A percentile compares a stretch with the other conserved stretches of the same genome.
Conservation (phyloP, 331 rosid genomes). For the Telfairia occidentalis region DNA sequence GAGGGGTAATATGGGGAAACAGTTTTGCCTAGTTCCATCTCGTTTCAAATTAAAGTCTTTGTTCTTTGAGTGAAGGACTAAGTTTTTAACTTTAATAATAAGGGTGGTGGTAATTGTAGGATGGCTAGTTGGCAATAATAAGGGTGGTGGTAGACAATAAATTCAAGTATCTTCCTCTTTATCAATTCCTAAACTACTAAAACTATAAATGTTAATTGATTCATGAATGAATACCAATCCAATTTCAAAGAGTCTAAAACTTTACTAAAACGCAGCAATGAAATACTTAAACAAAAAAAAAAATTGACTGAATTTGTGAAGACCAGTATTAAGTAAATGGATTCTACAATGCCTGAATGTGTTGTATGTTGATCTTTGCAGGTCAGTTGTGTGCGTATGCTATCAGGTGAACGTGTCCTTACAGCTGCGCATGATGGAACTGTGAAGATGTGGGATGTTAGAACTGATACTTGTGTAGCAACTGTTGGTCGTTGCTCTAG, state of each 20-base stretch:
- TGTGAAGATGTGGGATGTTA: slow-evolving; percentile 98
- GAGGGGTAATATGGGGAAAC: background rate
- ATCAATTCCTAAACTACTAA: background rate
- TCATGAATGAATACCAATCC: background rate
- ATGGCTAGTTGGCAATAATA: no score
- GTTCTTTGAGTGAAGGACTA: background rate
- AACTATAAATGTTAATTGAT: background rate
- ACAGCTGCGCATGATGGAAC: slow-evolving; percentile 95
- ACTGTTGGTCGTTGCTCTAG: slow-evolving; percentile 97
- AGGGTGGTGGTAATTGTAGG: background rate
- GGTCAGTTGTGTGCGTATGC: slow-evolving; percentile 93
- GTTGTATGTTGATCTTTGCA: slow-evolving; percentile 27
- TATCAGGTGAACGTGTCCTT: slow-evolving; percentile 95
- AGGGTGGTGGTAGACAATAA: background rate
- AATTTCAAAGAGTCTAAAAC: background rate
- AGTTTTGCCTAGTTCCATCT: background rate
- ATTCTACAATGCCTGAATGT: slow-evolving; percentile 19
- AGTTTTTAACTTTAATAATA: background rate
- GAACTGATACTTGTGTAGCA: slow-evolving; percentile 97
- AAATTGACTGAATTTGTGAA: background rate
- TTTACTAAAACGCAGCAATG: background rate
- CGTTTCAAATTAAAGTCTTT: background rate
- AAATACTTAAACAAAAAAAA: background rate
- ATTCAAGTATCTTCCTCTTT: background rate
- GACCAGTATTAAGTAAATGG: background rate